phyloP scores from a whole-genome alignment of 2,329 filamentous ascomycete species.

The Aureobasidium sp. region DNA sequence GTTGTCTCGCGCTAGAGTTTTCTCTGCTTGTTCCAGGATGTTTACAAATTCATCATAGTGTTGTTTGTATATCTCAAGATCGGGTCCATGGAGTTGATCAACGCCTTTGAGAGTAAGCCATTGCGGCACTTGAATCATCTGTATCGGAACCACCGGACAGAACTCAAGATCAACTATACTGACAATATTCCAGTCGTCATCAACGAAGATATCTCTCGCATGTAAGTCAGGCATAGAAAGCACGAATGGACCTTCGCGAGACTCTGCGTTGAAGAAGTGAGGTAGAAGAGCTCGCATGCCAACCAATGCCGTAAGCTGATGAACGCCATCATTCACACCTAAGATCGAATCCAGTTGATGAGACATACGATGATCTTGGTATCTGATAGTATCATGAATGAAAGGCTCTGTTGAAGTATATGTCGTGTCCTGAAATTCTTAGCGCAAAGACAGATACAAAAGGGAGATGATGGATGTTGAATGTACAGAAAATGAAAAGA shows the following conservation, averaged over 20 bases:
- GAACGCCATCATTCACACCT: not conserved
- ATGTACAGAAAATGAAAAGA: too few relatives aligned
- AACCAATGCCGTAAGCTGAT: not conserved
- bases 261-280: not conserved
- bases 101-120: not conserved
- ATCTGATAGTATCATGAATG: not conserved
- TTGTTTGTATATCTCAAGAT: not conserved
- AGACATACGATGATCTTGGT: not conserved
- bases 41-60: not conserved
- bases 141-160: not conserved
- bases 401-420: not conserved
- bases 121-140: not conserved
- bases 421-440: not conserved
- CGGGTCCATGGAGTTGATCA: not conserved
- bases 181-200: not conserved
- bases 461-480: too few relatives aligned
- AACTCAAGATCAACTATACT: not conserved
- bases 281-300: not conserved
- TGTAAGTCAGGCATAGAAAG: not conserved
- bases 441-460: too few relatives aligned
- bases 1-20: not conserved
- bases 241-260: not conserved
- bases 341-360: not conserved
- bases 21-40: not conserved
- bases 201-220: not conserved